These are phyloP conservation scores for Sporothrix protearum DNA, from an alignment of 2,329 filamentous ascomycete genomes.

Conservation along the genomic window DNA sequence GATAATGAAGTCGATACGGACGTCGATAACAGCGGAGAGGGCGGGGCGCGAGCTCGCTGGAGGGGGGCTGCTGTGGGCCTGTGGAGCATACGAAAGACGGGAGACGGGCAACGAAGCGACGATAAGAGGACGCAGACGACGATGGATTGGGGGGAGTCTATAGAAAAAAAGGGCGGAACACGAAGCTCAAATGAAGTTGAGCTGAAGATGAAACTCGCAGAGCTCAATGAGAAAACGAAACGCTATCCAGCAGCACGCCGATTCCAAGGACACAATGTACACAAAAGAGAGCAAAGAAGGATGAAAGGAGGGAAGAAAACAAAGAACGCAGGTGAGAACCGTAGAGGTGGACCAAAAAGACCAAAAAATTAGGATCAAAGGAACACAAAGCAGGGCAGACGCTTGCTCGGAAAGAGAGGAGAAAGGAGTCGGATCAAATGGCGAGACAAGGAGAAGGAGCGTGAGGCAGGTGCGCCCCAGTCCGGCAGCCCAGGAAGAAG, in stretches of 20 bases:
- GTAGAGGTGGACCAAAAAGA: not conserved
- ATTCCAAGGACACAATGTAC: not conserved
- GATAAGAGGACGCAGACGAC: no score
- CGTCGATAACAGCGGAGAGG: not conserved
- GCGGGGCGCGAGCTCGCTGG: conserved; percentile 4
- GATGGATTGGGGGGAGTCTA: not conserved
- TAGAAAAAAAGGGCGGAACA: not conserved
- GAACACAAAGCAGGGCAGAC: not conserved
- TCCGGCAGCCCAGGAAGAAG: not conserved
- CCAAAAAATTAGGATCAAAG: conserved; percentile 2
- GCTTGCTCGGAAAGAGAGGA: not conserved
- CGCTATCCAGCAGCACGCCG: conserved; percentile 17
- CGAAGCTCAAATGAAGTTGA: not conserved
- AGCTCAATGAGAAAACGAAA: not conserved
- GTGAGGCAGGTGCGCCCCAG: not conserved
- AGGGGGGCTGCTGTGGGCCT: not conserved
- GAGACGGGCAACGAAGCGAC: not conserved
- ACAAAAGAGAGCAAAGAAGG: not conserved
- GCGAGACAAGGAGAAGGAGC: not conserved
- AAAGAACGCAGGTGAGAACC: not conserved
- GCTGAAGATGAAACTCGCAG: conserved; percentile 7
- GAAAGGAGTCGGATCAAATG: not conserved
- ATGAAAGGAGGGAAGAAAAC: not conserved
- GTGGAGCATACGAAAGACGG: conserved; percentile 1
- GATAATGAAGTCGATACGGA: not conserved